Conservation (phyloP, 192 early-diverging fungal genomes). For the Mortierella antarctica region DNA sequence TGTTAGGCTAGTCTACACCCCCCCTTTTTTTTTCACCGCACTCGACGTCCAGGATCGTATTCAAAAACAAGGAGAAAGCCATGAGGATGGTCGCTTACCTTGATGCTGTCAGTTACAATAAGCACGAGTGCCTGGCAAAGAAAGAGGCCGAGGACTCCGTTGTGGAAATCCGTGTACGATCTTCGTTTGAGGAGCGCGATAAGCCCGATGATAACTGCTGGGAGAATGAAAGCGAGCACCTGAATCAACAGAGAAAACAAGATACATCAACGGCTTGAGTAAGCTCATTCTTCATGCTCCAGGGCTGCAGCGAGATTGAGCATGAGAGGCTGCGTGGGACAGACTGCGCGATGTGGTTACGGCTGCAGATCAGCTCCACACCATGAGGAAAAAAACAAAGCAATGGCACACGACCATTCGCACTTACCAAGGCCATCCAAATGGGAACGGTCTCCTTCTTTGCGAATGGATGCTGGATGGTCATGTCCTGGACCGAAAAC, state of each 20-base stretch:
- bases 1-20: too few relatives aligned
- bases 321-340: not conserved
- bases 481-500: conserved; percentile 78
- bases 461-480: conserved; percentile 72
- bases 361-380: not conserved
- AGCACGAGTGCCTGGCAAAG: conserved; percentile 57
- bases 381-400: not conserved
- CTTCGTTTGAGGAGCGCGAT: conserved; percentile 28
- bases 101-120: conserved; percentile 61
- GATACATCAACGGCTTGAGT: not conserved
- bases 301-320: not conserved
- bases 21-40: too few relatives aligned
- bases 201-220: conserved; percentile 22
- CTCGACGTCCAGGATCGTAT: too few relatives aligned
- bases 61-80: too few relatives aligned
- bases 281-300: not conserved
- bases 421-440: conserved; percentile 53
- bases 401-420: not conserved
- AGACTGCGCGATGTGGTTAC: too few relatives aligned
- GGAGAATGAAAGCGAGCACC: conserved; percentile 46
- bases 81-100: conserved; percentile 35
- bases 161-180: conserved; percentile 52
- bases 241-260: not conserved
- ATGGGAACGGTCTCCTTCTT: conserved; percentile 61
- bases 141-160: conserved; percentile 53